phyloP scores from a whole-genome alignment of 106 monocot genomes.

The Amphibolis antarctica region DNA sequence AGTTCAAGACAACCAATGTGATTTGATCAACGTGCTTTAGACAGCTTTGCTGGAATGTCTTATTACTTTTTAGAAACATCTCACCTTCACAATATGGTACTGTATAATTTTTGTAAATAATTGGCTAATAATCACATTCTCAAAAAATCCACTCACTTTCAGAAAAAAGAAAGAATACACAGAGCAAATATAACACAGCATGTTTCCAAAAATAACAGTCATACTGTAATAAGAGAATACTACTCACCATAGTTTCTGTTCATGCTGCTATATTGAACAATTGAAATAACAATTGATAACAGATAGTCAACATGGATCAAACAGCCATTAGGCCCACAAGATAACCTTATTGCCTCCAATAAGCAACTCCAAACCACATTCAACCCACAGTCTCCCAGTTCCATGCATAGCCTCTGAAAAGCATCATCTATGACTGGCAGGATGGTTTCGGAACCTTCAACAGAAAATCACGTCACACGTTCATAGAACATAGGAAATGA shows the following conservation, averaged over 20 bases:
- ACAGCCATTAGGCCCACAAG: slow-evolving; percentile 10
- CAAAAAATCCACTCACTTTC: too few species aligned
- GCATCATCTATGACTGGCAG: slow-evolving; percentile 34
- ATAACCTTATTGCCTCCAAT: slow-evolving; percentile 21
- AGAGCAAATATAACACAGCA: too few species aligned
- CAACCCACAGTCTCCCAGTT: slow-evolving; percentile 18
- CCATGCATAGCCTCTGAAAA: slow-evolving; percentile 45
- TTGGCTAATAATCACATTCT: too few species aligned
- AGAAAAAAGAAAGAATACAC: not conserved
- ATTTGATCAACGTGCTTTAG: too few species aligned
- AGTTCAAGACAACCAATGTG: too few species aligned
- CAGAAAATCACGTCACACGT: too few species aligned
- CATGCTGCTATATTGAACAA: slow-evolving; percentile 21
- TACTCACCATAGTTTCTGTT: slow-evolving; percentile 39
- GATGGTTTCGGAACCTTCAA: slow-evolving; percentile 36
- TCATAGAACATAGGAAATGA: too few species aligned
- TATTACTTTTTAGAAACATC: too few species aligned
- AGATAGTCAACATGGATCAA: slow-evolving; percentile 32
- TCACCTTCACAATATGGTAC: too few species aligned
- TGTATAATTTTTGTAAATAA: too few species aligned
- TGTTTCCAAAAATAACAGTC: not conserved
- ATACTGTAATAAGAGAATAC: not conserved
- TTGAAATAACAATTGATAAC: slow-evolving; percentile 41
- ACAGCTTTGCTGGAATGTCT: too few species aligned
- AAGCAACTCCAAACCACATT: slow-evolving; percentile 40